Conservation (phyloP, 2,329 filamentous ascomycete species). For the Rhexocercosporidium sp. region DNA sequence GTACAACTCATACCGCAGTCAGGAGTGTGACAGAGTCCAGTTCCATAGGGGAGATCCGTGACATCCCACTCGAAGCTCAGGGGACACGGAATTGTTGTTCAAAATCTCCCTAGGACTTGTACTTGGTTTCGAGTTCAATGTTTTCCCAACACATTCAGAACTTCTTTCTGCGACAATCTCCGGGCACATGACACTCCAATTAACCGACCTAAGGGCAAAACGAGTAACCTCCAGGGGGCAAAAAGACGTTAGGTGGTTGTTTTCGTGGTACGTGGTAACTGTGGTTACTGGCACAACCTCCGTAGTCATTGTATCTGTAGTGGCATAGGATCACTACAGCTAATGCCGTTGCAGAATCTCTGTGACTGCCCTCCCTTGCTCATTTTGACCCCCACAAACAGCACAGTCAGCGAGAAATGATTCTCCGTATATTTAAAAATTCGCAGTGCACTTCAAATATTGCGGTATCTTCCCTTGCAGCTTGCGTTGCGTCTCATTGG, state of each 20-base stretch:
- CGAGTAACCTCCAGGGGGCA: neutral
- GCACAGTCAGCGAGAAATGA: neutral
- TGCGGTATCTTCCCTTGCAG: conserved; percentile 11
- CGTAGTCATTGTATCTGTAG: conserved; percentile 6
- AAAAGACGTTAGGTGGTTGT: neutral
- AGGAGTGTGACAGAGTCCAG: conserved; percentile 21
- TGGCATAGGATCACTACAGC: conserved; percentile 3
- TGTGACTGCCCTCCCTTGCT: conserved; percentile 5
- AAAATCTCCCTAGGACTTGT: neutral
- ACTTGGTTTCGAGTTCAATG: neutral
- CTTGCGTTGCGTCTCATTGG: conserved; percentile 21
- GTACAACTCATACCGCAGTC: conserved; percentile 16
- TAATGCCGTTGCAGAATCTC: conserved; percentile 16
- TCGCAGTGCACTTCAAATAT: neutral
- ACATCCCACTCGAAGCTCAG: neutral
- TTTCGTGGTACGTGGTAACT: conserved; percentile 6
- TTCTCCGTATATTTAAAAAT: neutral
- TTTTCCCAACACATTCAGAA: neutral
- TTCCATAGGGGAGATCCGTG: neutral
- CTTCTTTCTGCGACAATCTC: neutral
- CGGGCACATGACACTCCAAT: neutral
- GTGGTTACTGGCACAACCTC: conserved; percentile 5
- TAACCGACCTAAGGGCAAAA: neutral
- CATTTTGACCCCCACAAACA: conserved; percentile 11
- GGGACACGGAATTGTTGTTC: neutral